Base-by-base conservation (phyloP, 129 eudicot genomes). In the Helichrysum umbraculigerum region DNA sequence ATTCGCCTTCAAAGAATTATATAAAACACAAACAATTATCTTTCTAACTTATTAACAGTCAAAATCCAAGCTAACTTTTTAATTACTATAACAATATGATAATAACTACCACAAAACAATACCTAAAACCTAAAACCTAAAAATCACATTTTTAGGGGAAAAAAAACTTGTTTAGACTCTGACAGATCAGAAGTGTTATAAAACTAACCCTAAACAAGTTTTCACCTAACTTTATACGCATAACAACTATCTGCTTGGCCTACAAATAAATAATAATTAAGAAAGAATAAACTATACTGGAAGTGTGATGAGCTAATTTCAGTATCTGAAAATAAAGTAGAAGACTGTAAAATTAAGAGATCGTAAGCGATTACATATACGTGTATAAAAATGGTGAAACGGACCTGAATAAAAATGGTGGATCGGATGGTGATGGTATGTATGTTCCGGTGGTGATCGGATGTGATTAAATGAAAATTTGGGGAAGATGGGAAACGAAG, bases 1-100 rank as follows among this genome's bases (percentile, higher is more conserved):
- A 90, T 90, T 34, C 60, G 54, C 64, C 88, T 81, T 78, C 72
- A 82, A 47, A 57, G 44, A 52, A 39, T 22, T n/a, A 61, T 68
- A 8, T 8, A 41, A 41, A 41, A 41, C 14, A 41, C 4, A 41
- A 2, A 41, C 47, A 41, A 9, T 41, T 2, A 41, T 41, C 47
- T 41, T 41, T 41, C 2, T 3, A 41, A 41, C 47, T 41, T 9
- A 41, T 41, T 35, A 35, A 35, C 41, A 35, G 41, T 35, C 41
- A 35, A 35, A 35, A 7, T 41, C 10, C 15, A 9, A 41, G 47
- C 47, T 41, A 2, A 2, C 8, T 47, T 4, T 47, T 3, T 47
- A 47, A n/a, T 14, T 47, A 47, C 9, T 47, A 14, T 47, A 47
- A 47, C 14, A 47, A 47, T 5, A 47, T 47, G 17, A 47, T 47